phyloP scores from a whole-genome alignment of 2,329 filamentous ascomycete species.

The Leptoxyphium fumago region DNA sequence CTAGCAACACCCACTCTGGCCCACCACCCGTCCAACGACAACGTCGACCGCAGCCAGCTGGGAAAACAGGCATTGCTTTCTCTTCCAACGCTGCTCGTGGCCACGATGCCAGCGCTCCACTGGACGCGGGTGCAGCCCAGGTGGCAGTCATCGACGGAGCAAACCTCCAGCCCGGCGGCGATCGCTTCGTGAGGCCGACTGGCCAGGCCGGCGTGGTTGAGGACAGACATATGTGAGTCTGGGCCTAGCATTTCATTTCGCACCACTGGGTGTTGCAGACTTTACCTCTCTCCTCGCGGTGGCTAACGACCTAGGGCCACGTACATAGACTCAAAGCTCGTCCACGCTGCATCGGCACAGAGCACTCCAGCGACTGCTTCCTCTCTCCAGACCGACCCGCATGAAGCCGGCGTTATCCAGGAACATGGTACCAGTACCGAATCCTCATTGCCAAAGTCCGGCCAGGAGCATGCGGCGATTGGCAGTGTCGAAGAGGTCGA shows the following conservation, averaged over 20 bases:
- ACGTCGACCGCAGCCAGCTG: not conserved
- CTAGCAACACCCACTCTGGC: constrained; percentile 2
- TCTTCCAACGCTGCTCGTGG: constrained; percentile 4
- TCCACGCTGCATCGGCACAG: not conserved
- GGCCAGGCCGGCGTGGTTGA: constrained; percentile 44
- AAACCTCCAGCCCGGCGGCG: not conserved
- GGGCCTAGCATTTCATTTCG: constrained; percentile 1
- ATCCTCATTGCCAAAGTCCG: not conserved
- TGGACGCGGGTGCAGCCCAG: not conserved
- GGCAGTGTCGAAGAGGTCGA: constrained; percentile 1
- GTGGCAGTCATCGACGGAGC: not conserved
- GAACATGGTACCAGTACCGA: not conserved
- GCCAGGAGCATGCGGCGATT: not conserved
- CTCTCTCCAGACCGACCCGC: too few species aligned
- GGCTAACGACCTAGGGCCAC: constrained; percentile 65
- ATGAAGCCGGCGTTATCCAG: too few species aligned
- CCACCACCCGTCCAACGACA: not conserved
- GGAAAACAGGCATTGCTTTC: constrained; percentile 17
- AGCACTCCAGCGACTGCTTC: not conserved
- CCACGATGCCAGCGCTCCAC: not conserved
- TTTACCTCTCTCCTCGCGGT: constrained; percentile 8
- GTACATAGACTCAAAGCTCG: constrained; percentile 62
- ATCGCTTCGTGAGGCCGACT: constrained; percentile 53
- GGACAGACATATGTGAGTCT: constrained; percentile 66
- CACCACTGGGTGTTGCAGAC: not conserved